Percentiles rank a stretch among this genome's conserved stretches.
These are phyloP conservation scores for Cystobasidium onofrii DNA, from an alignment of 768 basidiomycete species.

Conservation along the genomic window DNA sequence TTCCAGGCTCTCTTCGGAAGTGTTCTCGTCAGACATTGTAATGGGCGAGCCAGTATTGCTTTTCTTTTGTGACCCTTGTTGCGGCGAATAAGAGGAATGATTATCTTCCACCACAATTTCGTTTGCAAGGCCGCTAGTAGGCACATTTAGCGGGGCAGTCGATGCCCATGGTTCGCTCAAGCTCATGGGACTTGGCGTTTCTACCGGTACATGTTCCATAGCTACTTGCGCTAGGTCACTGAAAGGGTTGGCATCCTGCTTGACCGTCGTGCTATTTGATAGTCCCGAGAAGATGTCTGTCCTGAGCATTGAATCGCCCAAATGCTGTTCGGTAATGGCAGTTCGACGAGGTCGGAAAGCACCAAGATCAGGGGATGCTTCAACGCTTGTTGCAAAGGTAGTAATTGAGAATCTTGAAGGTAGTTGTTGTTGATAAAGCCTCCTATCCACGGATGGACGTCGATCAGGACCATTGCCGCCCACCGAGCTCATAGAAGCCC, in stretches of 20 bases:
- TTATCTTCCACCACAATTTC: neutral
- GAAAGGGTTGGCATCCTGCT: neutral
- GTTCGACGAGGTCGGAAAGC: neutral
- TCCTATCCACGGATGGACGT: neutral
- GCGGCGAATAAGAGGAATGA: neutral
- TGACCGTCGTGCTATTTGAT: neutral
- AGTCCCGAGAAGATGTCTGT: neutral
- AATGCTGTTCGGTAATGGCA: neutral
- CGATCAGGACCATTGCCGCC: neutral
- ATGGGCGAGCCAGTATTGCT: neutral
- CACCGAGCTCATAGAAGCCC: conserved; percentile 3
- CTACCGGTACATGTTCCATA: neutral
- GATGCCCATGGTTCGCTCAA: neutral
- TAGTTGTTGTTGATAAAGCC: neutral
- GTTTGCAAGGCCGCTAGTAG: neutral
- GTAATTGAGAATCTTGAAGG: conserved; percentile 17
- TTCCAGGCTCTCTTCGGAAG: neutral
- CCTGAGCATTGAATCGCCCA: neutral
- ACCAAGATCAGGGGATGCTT: neutral
- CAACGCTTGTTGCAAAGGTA: neutral
- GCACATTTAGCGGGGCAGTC: neutral
- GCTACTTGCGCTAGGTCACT: neutral
- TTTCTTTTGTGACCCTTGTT: neutral
- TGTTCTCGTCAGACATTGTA: neutral
- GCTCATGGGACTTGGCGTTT: neutral